A percentile compares a stretch with the other conserved stretches of the same genome.
Conservation (phyloP, 225 moss, liverwort and hornwort genomes). For the Pleurozium schreberi region DNA sequence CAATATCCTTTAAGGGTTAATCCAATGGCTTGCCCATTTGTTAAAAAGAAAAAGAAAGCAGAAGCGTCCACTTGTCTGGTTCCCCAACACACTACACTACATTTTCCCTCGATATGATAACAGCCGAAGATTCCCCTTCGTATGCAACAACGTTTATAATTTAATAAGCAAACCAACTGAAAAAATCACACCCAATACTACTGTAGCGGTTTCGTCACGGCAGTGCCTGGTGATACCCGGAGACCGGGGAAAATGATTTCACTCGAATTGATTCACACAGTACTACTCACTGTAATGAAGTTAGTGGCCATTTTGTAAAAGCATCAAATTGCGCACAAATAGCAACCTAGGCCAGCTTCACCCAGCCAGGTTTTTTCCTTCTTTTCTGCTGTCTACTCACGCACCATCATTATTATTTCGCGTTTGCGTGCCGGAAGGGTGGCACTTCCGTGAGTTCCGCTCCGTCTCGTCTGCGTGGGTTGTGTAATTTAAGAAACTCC, state of each 20-base stretch:
- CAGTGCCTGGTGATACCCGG: not conserved
- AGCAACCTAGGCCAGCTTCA: not conserved
- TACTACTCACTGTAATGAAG: too few relatives aligned
- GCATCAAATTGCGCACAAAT: not conserved
- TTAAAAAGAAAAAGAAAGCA: too few relatives aligned
- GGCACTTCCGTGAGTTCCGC: not conserved
- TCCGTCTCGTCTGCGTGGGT: not conserved
- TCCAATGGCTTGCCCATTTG: too few relatives aligned
- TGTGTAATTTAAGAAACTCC: not conserved
- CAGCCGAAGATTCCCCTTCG: not conserved
- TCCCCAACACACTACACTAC: not conserved
- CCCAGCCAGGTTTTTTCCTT: too few relatives aligned
- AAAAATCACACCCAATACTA: not conserved
- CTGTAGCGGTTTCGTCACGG: not conserved
- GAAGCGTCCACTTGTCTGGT: not conserved
- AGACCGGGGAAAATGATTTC: not conserved
- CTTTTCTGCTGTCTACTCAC: not conserved
- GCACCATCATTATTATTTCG: not conserved
- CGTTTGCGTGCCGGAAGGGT: not conserved
- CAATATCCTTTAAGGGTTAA: too few relatives aligned
- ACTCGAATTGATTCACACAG: too few relatives aligned
- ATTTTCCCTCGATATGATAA: not conserved
- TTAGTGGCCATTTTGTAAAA: not conserved
- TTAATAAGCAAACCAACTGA: not conserved
- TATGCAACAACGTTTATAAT: too few relatives aligned